These are phyloP conservation scores for Mycena albidolilacea DNA, from an alignment of 768 basidiomycete genomes.

Conservation along the genomic window DNA sequence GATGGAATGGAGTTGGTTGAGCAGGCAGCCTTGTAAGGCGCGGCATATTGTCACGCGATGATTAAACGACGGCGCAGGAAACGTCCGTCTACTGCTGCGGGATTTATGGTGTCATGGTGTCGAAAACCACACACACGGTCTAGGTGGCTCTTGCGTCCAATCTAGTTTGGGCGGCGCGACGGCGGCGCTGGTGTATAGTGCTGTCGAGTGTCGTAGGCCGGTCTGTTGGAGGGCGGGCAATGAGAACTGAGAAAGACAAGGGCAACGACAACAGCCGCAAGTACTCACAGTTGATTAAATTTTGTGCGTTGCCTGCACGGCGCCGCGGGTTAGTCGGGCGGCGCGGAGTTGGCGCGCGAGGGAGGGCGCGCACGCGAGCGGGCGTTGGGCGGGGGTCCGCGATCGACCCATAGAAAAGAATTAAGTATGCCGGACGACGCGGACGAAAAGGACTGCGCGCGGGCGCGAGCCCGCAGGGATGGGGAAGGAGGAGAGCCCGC, in stretches of 20 bases:
- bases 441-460: conserved; percentile 40
- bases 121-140: conserved; percentile 26
- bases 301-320: conserved; percentile 32
- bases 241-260: not conserved
- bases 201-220: conserved; percentile 39
- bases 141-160: conserved; percentile 34
- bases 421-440: conserved; percentile 35
- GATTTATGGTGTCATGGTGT: conserved; percentile 24
- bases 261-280: not conserved
- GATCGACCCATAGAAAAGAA: conserved; percentile 42
- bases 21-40: conserved; percentile 23
- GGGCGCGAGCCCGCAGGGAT: conserved; percentile 28
- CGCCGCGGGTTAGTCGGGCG: conserved; percentile 36
- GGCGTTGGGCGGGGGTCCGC: conserved; percentile 33
- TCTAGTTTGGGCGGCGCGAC: conserved; percentile 37
- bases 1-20: conserved; percentile 1
- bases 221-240: not conserved
- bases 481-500: conserved; percentile 28
- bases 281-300: conserved; percentile 11
- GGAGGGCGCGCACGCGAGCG: conserved; percentile 26
- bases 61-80: conserved; percentile 5
- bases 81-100: conserved; percentile 36
- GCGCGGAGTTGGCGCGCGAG: conserved; percentile 40
- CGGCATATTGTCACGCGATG: not conserved
- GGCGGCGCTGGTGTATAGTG: conserved; percentile 37